Evolutionary conservation across 2,329 filamentous ascomycete genomes (phyloP).

Genomic region (Tolypocladium ophioglossoides): DNA sequence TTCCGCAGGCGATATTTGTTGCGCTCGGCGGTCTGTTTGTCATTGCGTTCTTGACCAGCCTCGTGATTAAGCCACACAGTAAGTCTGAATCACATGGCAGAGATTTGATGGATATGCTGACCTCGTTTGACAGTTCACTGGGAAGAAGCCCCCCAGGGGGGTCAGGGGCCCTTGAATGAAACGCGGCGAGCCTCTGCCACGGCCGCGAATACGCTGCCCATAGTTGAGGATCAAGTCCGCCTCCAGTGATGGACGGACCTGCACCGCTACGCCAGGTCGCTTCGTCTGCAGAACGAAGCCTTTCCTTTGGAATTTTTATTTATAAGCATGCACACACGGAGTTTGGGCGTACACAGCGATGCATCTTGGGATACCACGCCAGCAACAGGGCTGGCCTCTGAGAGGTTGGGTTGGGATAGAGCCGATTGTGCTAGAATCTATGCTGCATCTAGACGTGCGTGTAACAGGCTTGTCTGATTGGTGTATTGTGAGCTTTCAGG

Average conservation of each 20-base stretch:
- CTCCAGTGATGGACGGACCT: constrained; percentile 7
- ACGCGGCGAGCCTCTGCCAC: constrained; percentile 4
- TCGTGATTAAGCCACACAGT: constrained; percentile 67
- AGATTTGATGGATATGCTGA: neutral
- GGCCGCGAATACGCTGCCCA: constrained; percentile 7
- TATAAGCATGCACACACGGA: neutral
- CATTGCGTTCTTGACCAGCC: constrained; percentile 53
- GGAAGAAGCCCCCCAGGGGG: constrained; percentile 15
- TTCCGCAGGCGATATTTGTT: constrained; percentile 76
- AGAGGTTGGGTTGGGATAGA: neutral
- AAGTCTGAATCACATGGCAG: constrained; percentile 24
- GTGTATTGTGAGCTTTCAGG: neutral
- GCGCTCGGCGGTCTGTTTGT: constrained; percentile 58
- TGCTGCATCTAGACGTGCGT: neutral
- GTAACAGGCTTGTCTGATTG: neutral
- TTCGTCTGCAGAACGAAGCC: neutral
- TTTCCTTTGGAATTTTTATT: neutral
- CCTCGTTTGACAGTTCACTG: constrained; percentile 18
- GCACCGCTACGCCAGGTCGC: neutral
- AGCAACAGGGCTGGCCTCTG: neutral
- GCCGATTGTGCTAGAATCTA: neutral
- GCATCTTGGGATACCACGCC: neutral
- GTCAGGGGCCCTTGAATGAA: constrained; percentile 12
- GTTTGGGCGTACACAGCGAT: neutral
- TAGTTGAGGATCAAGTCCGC: constrained; percentile 17